Evolutionary conservation across 106 monocot species (phyloP).

Genomic region (Dioscorea dumetorum): DNA sequence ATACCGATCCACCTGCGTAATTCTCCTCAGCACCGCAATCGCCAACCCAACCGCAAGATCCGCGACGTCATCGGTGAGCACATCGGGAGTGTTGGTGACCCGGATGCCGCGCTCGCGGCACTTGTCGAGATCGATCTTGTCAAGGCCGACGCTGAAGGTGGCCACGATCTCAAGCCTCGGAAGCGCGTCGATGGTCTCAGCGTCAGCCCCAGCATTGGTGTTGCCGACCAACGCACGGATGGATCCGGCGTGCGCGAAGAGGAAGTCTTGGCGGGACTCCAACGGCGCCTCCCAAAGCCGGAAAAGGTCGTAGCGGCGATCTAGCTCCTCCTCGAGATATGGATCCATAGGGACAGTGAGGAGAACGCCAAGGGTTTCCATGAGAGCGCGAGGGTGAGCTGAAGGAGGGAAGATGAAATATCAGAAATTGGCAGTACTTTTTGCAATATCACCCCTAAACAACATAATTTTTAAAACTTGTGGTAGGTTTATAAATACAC

Average conservation of each 20-base stretch:
- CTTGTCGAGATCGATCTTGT: conserved; percentile 65
- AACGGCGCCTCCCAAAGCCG: conserved; percentile 57
- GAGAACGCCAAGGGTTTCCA: conserved; percentile 46
- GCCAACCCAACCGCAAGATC: conserved; percentile 79
- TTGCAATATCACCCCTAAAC: not conserved
- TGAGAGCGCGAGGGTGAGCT: not conserved
- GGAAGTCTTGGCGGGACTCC: conserved; percentile 31
- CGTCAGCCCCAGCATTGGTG: conserved; percentile 42
- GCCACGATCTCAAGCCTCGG: conserved; percentile 72
- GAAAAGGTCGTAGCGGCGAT: conserved; percentile 49
- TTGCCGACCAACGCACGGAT: conserved; percentile 66
- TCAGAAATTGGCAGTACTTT: not conserved
- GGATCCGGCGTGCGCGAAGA: conserved; percentile 24
- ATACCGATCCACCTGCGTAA: conserved; percentile 44
- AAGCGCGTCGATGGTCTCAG: conserved; percentile 58
- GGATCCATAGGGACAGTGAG: conserved; percentile 33
- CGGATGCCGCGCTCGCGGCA: conserved; percentile 62
- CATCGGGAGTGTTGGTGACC: conserved; percentile 76
- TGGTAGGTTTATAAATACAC: not conserved
- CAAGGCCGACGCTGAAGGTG: conserved; percentile 59
- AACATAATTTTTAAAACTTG: not conserved
- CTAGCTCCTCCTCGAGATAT: conserved; percentile 67
- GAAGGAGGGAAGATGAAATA: not conserved
- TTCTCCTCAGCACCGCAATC: conserved; percentile 44
- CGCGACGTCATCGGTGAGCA: conserved; percentile 70